Evolutionary conservation across 1,284 basidiomycete species (phyloP), one percentile per base, ranked within the genome.

Genomic region (Apiotrichum domesticum): DNA sequence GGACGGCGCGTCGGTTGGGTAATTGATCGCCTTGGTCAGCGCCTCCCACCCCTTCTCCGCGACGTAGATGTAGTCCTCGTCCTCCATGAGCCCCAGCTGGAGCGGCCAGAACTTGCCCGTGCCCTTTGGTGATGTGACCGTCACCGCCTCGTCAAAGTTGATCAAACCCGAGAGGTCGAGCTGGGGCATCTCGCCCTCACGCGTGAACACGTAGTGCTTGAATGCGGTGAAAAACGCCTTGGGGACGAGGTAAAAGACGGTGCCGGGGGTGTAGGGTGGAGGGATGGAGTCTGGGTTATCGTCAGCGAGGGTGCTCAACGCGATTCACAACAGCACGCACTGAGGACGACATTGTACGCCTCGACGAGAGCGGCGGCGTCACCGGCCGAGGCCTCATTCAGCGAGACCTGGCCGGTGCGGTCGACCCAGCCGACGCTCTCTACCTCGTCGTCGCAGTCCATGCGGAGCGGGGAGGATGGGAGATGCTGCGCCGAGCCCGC

Each of bases 21-120:
- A 57, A 32, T 35, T 43, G 46, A 52, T 51, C 21, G 42, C 50
- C 47, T 79, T 64, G 2, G 80, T 75, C 41, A 97, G 81, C 29
- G 81, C 78, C 29, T 80, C 70, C 91, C 90, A 96, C 6, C 85
- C 85, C 33, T 81, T 79, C 54, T 81, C 78, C 0, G 90, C 88
- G 4, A 97, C 79, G 66, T 85, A 87, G 68, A 90, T 86, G 56
- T 87, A 84, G 69, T 96, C 86, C 32, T 86, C 78, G 34, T 84
- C 84, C 68, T 93, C 88, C 37, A 79, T 66, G 32, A 86, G 71
- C 34, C 76, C 69, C 3, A 64, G 57, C 39, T 61, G 76, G 65
- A 63, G 75, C 72, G 58, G 49, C 67, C 68, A 73, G n/a, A 68
- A 56, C 46, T 9, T 33, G 13, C n/a, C 29, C 5, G 8, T 40